These are phyloP conservation scores for Stagonosporopsis chrysanthemi DNA, from an alignment of 2,329 filamentous ascomycete genomes.

Conservation along the genomic window DNA sequence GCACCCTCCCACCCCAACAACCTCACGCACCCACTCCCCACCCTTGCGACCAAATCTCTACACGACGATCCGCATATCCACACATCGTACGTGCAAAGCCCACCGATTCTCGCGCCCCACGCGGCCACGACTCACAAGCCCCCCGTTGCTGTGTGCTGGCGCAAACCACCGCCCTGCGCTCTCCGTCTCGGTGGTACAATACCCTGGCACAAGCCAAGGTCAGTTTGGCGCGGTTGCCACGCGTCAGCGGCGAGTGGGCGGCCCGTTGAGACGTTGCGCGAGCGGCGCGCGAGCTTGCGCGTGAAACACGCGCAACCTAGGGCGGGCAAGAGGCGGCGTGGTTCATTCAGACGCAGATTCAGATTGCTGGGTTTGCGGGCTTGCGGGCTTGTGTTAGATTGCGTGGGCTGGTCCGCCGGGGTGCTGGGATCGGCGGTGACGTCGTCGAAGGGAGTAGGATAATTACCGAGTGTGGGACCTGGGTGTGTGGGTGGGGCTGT, in stretches of 20 bases:
- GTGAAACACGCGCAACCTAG: constrained; percentile 1
- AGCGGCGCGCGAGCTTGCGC: constrained; percentile 1
- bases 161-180: too few relatives aligned
- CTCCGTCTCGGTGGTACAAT: constrained; percentile 9
- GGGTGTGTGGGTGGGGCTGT: neutral
- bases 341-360: neutral
- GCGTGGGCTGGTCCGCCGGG: constrained; percentile 1
- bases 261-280: constrained; percentile 7
- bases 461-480: constrained; percentile 11
- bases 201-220: constrained; percentile 3
- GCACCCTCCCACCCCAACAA: neutral
- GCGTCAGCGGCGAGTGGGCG: constrained; percentile 12
- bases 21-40: too few relatives aligned
- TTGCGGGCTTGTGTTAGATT: neutral
- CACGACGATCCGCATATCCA: neutral
- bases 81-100: neutral
- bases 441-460: constrained; percentile 6
- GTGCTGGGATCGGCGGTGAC: constrained; percentile 8
- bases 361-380: too few relatives aligned
- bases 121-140: too few relatives aligned
- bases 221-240: neutral
- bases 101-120: too few relatives aligned
- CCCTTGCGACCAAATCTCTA: neutral
- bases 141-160: too few relatives aligned
- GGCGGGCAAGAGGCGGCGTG: constrained; percentile 5